phyloP scores from a whole-genome alignment of 2,329 filamentous ascomycete genomes.

The Xylariaceae sp. region DNA sequence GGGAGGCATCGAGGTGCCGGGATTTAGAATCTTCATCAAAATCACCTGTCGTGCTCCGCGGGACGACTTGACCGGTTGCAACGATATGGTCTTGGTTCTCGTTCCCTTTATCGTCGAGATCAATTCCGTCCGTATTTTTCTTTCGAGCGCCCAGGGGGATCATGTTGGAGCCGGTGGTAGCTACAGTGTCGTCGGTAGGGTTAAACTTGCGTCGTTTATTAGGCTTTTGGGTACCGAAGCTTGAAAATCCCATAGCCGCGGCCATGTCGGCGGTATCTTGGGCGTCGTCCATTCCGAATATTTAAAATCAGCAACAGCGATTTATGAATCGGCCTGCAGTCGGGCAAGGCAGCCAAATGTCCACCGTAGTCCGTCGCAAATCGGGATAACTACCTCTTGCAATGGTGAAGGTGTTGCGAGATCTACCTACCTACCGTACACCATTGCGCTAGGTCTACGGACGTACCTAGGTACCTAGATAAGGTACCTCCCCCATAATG shows the following conservation, averaged over 20 bases:
- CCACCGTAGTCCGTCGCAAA: background rate
- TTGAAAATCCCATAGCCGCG: slow-evolving; percentile 67
- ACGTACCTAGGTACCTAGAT: too few relatives aligned
- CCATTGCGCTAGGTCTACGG: too few relatives aligned
- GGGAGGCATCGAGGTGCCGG: slow-evolving; percentile 35
- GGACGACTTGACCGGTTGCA: background rate
- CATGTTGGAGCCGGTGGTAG: slow-evolving; percentile 35
- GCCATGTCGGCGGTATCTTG: slow-evolving; percentile 54
- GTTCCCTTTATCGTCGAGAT: slow-evolving; percentile 36
- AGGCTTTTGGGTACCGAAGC: slow-evolving; percentile 57
- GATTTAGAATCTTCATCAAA: slow-evolving; percentile 23
- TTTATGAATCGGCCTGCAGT: background rate
- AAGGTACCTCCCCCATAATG: too few relatives aligned
- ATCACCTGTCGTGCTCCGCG: background rate
- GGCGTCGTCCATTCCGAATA: slow-evolving; percentile 24
- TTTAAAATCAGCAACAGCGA: background rate
- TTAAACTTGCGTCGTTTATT: slow-evolving; percentile 67
- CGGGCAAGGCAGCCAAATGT: background rate
- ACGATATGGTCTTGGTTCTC: slow-evolving; percentile 29
- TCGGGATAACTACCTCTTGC: background rate
- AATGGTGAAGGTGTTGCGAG: background rate
- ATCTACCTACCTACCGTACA: too few relatives aligned
- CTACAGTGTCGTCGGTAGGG: slow-evolving; percentile 39
- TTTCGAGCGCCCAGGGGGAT: slow-evolving; percentile 38
- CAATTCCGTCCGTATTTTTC: slow-evolving; percentile 45